Conservation (phyloP, 768 basidiomycete genomes). For the Termitomyces sp. region DNA sequence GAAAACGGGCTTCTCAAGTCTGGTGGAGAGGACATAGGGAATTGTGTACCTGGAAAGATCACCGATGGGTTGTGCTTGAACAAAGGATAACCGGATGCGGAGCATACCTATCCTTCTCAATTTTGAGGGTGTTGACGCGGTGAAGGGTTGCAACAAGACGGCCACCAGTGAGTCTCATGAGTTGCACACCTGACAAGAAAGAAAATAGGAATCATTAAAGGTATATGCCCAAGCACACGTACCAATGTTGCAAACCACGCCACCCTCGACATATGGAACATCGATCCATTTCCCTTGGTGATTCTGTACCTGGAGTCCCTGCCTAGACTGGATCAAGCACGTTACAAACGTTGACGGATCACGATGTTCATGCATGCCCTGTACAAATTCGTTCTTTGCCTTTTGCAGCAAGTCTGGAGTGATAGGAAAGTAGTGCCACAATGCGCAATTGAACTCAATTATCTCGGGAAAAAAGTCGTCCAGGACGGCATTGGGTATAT, state of each 20-base stretch:
- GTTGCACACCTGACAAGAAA: conserved; percentile 18
- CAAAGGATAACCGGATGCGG: background rate
- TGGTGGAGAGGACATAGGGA: conserved; percentile 23
- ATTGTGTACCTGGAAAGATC: conserved; percentile 18
- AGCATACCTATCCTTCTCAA: conserved; percentile 20
- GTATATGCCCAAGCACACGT: background rate
- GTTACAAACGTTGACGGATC: conserved; percentile 25
- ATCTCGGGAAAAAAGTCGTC: conserved; percentile 19
- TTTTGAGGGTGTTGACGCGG: conserved; percentile 26
- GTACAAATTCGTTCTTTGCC: conserved; percentile 20
- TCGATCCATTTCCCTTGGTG: conserved; percentile 22
- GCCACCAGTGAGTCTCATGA: conserved; percentile 23
- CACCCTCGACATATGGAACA: conserved; percentile 21
- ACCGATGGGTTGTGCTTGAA: background rate
- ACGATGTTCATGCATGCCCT: conserved; percentile 26
- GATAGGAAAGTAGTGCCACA: conserved; percentile 26
- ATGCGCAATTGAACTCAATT: conserved; percentile 21
- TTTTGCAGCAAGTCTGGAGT: conserved; percentile 14
- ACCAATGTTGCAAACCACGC: conserved; percentile 27
- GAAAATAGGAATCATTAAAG: background rate
- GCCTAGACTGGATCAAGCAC: conserved; percentile 22
- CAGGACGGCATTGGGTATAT: conserved; percentile 14
- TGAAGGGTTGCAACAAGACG: conserved; percentile 23
- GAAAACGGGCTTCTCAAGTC: conserved; percentile 18
- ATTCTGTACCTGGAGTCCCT: conserved; percentile 23